Percentiles rank a stretch among this genome's conserved stretches.
Conservation (phyloP, 2,329 filamentous ascomycete genomes). For the Penicillium freii region DNA sequence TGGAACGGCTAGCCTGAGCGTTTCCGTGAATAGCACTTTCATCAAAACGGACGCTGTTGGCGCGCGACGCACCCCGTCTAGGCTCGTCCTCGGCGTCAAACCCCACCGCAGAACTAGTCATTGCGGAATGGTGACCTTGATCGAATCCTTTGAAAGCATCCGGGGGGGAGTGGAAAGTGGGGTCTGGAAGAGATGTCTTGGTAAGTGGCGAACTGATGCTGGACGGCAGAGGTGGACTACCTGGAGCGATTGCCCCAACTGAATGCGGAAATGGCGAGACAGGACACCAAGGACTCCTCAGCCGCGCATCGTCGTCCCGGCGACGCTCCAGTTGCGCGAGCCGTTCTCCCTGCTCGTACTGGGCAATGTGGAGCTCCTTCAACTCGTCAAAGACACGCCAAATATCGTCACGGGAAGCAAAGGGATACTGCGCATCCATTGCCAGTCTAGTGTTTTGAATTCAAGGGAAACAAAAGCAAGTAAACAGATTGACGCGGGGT, state of each 20-base stretch:
- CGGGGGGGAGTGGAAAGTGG: constrained; percentile 72
- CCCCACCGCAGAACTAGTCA: constrained; percentile 71
- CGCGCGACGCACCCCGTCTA: constrained; percentile 81
- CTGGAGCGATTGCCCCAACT: constrained; percentile 80
- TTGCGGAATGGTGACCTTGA: constrained; percentile 72
- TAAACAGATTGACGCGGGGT: neutral
- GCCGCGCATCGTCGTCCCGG: constrained; percentile 60
- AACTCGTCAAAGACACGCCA: constrained; percentile 65
- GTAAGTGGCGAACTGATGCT: constrained; percentile 6
- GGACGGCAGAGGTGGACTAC: constrained; percentile 52
- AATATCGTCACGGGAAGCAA: constrained; percentile 63
- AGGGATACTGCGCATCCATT: constrained; percentile 65
- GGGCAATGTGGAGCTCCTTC: constrained; percentile 59
- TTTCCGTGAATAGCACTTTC: constrained; percentile 91
- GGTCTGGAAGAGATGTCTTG: constrained; percentile 54
- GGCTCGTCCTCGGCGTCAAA: constrained; percentile 84
- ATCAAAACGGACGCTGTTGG: constrained; percentile 96
- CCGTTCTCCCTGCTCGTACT: constrained; percentile 61
- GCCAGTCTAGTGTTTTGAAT: neutral
- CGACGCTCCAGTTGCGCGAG: constrained; percentile 61
- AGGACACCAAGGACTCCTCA: constrained; percentile 85
- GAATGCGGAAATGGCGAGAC: constrained; percentile 85
- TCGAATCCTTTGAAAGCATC: constrained; percentile 91
- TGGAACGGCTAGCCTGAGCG: constrained; percentile 77
- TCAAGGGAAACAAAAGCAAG: neutral